Percentiles rank a stretch among this genome's conserved stretches.
phyloP scores from a whole-genome alignment of 2,329 filamentous ascomycete species.

The Xenoacremonium recifei region DNA sequence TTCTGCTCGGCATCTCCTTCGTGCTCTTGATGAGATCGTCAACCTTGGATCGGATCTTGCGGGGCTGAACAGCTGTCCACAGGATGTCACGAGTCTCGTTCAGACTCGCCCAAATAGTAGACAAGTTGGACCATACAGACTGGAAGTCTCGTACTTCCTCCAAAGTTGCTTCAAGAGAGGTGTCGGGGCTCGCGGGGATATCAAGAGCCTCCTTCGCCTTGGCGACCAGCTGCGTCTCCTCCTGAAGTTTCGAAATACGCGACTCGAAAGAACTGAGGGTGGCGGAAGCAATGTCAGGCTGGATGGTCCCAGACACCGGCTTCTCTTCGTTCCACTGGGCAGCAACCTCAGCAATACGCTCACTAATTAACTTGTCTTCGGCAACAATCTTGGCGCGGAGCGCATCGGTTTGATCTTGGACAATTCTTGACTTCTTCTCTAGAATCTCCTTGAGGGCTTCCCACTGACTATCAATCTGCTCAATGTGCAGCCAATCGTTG shows the following conservation, averaged over 20 bases:
- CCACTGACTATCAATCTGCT: slow-evolving; percentile 97
- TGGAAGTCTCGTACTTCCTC: slow-evolving; percentile 99
- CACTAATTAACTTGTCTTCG: slow-evolving; percentile 86
- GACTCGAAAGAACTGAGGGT: slow-evolving; percentile 81
- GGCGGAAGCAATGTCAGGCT: slow-evolving; percentile 81
- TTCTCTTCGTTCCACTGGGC: slow-evolving; percentile 94
- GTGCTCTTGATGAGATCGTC: slow-evolving; percentile 96
- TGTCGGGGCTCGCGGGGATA: slow-evolving; percentile 76
- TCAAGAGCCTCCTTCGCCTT: slow-evolving; percentile 97
- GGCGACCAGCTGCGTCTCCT: slow-evolving; percentile 88
- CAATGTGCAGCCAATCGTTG: slow-evolving; percentile 90
- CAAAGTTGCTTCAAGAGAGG: slow-evolving; percentile 78
- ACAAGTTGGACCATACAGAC: slow-evolving; percentile 94
- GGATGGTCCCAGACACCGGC: slow-evolving; percentile 90
- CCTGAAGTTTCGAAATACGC: slow-evolving; percentile 80
- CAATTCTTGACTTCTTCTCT: slow-evolving; percentile 88
- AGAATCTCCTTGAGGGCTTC: slow-evolving; percentile 89
- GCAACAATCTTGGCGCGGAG: slow-evolving; percentile 91
- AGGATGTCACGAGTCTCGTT: slow-evolving; percentile 89
- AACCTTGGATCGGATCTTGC: slow-evolving; percentile 86
- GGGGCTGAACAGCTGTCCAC: slow-evolving; percentile 93
- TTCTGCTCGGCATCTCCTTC: slow-evolving; percentile 97
- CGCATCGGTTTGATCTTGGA: slow-evolving; percentile 94
- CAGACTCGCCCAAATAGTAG: slow-evolving; percentile 93
- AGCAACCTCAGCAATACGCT: slow-evolving; percentile 84